phyloP scores from a whole-genome alignment of 768 basidiomycete species.

The Sporobolomyces roseus region DNA sequence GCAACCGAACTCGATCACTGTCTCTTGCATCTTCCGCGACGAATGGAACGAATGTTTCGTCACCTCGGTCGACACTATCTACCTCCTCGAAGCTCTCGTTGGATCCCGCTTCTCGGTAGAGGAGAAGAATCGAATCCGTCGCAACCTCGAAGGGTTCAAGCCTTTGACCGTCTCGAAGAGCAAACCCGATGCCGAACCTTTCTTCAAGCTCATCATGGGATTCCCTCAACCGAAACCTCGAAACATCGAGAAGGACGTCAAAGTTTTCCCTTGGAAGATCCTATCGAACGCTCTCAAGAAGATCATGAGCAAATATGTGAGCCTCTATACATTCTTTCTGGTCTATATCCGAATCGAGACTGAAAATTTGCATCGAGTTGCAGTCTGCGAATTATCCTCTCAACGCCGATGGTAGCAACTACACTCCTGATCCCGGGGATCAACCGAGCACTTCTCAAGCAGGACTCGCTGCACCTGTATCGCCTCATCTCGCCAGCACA shows the following conservation, averaged over 20 bases:
- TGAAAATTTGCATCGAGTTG: no score
- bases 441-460: no score
- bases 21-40: slow-evolving; percentile 89
- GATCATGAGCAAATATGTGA: slow-evolving; percentile 54
- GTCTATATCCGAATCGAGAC: not conserved
- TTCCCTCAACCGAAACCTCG: slow-evolving; percentile 88
- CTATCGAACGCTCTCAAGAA: slow-evolving; percentile 52
- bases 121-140: slow-evolving; percentile 92
- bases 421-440: not conserved
- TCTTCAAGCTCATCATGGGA: slow-evolving; percentile 94
- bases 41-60: slow-evolving; percentile 73
- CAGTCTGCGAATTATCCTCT: slow-evolving; percentile 35
- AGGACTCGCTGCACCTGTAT: not conserved
- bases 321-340: slow-evolving; percentile 7
- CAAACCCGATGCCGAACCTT: slow-evolving; percentile 70
- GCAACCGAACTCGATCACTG: slow-evolving; percentile 68
- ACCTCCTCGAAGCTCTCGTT: slow-evolving; percentile 74
- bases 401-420: not conserved
- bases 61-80: slow-evolving; percentile 94
- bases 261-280: slow-evolving; percentile 55
- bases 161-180: slow-evolving; percentile 87
- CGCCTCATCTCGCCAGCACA: slow-evolving; percentile 2
- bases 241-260: slow-evolving; percentile 94
- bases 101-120: slow-evolving; percentile 79
- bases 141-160: slow-evolving; percentile 87